These are phyloP conservation scores for Knoxdaviesia proteae DNA, from an alignment of 2,329 filamentous ascomycete species.

Conservation along the genomic window DNA sequence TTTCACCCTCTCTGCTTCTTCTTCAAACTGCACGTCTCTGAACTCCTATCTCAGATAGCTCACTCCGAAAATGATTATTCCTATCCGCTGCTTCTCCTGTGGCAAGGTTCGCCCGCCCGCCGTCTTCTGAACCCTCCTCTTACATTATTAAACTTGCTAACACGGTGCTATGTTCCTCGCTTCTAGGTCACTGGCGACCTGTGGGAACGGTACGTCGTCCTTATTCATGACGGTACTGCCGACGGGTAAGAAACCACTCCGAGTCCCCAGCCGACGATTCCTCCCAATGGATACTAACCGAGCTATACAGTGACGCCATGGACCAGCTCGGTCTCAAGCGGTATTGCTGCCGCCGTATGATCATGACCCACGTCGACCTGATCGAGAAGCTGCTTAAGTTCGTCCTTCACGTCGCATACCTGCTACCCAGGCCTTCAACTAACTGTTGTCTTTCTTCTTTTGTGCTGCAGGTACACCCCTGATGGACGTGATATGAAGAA, in stretches of 20 bases:
- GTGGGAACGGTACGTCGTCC: conserved; percentile 84
- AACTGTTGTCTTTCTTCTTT: conserved; percentile 1
- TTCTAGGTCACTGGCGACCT: conserved; percentile 81
- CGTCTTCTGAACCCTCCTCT: conserved; percentile 6
- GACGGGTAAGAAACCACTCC: conserved; percentile 40
- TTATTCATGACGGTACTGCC: conserved; percentile 57
- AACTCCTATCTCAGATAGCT: neutral
- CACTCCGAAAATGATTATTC: conserved; percentile 63
- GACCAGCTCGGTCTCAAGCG: conserved; percentile 81
- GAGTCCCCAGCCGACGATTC: too few species aligned
- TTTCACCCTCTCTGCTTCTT: neutral
- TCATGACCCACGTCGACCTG: conserved; percentile 97
- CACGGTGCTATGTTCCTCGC: conserved; percentile 2
- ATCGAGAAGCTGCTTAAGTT: conserved; percentile 97
- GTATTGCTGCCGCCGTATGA: conserved; percentile 97
- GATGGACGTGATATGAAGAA: conserved; percentile 44
- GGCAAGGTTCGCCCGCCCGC: conserved; percentile 52
- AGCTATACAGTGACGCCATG: conserved; percentile 64
- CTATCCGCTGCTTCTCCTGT: conserved; percentile 95
- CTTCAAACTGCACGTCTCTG: neutral
- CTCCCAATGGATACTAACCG: conserved; percentile 9
- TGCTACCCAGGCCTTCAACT: neutral
- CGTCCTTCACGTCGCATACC: conserved; percentile 8
- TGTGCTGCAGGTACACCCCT: conserved; percentile 30
- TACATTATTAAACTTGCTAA: conserved; percentile 8